Evolutionary conservation across 495 filamentous ascomycete species (phyloP).

Genomic region (Tuber melanosporum): DNA sequence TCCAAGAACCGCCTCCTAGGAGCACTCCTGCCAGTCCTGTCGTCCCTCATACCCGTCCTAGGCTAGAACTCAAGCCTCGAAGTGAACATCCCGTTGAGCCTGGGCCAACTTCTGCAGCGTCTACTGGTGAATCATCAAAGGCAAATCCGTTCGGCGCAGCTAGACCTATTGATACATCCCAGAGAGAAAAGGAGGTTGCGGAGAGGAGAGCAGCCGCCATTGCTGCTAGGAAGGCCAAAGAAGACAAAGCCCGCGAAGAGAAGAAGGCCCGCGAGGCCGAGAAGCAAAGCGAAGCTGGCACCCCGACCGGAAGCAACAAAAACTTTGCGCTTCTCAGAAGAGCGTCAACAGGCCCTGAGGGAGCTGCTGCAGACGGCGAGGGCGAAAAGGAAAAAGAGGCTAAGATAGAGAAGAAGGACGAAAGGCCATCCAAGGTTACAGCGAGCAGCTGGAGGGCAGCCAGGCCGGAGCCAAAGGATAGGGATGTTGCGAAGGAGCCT

Average conservation of each 20-base stretch:
- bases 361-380: constrained; percentile 15
- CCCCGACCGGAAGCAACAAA: constrained; percentile 24
- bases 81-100: constrained; percentile 51
- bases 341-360: constrained; percentile 28
- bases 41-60: constrained; percentile 29
- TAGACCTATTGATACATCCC: constrained; percentile 42
- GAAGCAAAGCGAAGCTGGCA: constrained; percentile 25
- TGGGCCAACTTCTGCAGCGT: constrained; percentile 28
- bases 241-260: constrained; percentile 70
- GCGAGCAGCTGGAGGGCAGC: constrained; percentile 22
- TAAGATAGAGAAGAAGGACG: constrained; percentile 11
- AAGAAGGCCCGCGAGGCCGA: constrained; percentile 45
- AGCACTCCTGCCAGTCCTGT: constrained; percentile 42
- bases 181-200: constrained; percentile 79
- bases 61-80: constrained; percentile 55
- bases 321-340: constrained; percentile 33
- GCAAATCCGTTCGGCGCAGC: constrained; percentile 77
- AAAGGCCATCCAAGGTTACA: constrained; percentile 10
- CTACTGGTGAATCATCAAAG: constrained; percentile 45
- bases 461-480: constrained; percentile 25
- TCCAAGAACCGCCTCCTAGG: constrained; percentile 41
- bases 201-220: constrained; percentile 69
- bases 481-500: constrained; percentile 22
- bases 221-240: constrained; percentile 77
- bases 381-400: constrained; percentile 19